phyloP scores from a whole-genome alignment of 345 rosid genomes.

The Populus euphratica region DNA sequence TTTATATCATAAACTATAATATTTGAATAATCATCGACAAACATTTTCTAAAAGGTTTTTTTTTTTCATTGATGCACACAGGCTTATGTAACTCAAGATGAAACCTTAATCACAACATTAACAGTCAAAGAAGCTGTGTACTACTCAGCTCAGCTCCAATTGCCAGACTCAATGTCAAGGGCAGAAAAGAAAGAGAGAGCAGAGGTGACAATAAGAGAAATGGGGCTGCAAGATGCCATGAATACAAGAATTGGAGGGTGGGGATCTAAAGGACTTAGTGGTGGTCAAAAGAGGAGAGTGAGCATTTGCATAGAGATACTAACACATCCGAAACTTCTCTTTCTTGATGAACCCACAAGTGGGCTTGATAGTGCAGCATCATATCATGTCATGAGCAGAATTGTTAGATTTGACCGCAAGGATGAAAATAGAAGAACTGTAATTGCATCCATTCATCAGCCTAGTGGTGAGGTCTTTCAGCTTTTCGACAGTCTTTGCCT shows the following conservation, averaged over 20 bases:
- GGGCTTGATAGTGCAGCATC: conserved; percentile 31
- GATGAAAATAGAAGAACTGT: conserved; percentile 20
- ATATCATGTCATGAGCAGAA: conserved; percentile 15
- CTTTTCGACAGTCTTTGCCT: conserved; percentile 24
- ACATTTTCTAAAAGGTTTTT: neutral
- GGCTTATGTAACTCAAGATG: conserved; percentile 35
- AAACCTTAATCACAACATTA: conserved; percentile 21
- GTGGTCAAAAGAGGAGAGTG: conserved; percentile 25
- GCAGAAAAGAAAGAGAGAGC: conserved; percentile 22
- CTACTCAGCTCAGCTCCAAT: conserved; percentile 26
- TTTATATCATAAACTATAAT: neutral
- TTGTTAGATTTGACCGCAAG: conserved; percentile 3
- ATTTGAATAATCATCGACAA: neutral
- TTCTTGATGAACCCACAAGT: conserved; percentile 28
- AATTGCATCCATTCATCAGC: conserved; percentile 29
- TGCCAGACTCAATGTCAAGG: conserved; percentile 19
- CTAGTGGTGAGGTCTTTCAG: conserved; percentile 22
- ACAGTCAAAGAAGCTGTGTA: conserved; percentile 19
- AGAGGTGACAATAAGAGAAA: conserved; percentile 18
- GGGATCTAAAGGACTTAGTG: conserved; percentile 20
- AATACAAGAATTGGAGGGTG: conserved; percentile 29
- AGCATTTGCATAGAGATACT: conserved; percentile 28
- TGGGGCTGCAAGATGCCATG: conserved; percentile 20
- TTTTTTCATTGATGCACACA: neutral
- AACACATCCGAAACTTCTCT: conserved; percentile 18